Percentiles rank a stretch among this genome's conserved stretches.
phyloP scores from a whole-genome alignment of 2,329 filamentous ascomycete genomes.

The Apiospora arundinis region DNA sequence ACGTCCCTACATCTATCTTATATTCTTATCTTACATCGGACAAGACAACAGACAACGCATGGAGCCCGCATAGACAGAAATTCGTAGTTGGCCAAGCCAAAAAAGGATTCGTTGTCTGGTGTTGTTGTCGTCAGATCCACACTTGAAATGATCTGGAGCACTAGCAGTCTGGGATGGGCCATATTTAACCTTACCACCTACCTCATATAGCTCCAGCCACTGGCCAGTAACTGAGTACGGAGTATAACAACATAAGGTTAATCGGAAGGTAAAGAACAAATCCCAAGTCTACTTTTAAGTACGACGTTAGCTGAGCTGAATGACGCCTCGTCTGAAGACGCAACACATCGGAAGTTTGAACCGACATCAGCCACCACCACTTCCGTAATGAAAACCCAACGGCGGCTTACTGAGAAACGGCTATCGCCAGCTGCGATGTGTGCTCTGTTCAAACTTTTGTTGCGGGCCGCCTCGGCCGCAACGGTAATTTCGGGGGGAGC shows the following conservation, averaged over 20 bases:
- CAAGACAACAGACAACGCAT: conserved; percentile 1
- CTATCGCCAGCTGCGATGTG: neutral
- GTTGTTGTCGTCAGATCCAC: conserved; percentile 10
- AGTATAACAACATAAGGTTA: conserved; percentile 1
- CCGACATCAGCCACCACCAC: neutral
- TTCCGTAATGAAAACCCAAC: neutral
- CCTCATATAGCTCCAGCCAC: neutral
- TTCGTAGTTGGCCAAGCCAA: neutral
- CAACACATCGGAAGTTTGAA: neutral
- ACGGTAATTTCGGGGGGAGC: conserved; percentile 1
- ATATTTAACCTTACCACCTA: neutral
- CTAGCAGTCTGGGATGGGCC: conserved; percentile 8
- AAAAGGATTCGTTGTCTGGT: neutral
- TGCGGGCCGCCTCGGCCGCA: conserved; percentile 3
- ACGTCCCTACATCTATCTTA: neutral
- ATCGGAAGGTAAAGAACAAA: neutral
- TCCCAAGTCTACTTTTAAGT: neutral
- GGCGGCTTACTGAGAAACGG: neutral
- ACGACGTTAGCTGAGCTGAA: neutral
- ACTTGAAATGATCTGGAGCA: conserved; percentile 14
- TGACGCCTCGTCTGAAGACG: neutral
- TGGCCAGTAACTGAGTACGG: neutral
- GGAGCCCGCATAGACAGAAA: neutral
- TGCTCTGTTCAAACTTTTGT: neutral
- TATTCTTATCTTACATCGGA: no score